Evolutionary conservation across 371 early-diverging fungal genomes (phyloP), one percentile per base, ranked within the genome.

Genomic region (Rhizopus microsporus): DNA sequence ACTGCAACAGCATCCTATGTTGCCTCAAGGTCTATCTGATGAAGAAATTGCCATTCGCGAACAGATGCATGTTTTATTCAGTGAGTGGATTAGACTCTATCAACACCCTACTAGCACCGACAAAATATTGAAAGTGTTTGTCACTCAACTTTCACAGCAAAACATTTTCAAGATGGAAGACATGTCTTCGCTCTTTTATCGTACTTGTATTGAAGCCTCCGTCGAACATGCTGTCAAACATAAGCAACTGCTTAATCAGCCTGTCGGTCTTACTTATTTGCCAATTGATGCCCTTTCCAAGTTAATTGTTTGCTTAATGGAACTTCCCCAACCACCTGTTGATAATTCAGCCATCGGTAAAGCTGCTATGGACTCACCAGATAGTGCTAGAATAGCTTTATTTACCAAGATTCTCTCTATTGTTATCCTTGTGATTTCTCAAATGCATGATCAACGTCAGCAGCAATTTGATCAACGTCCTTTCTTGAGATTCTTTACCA

Each of bases 21-120:
- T 29, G 12, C 29, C 38, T 23, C 51, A 50, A 3, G 46, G 75
- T 74, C 37, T 51, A 35, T 59, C 70, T 42, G 80, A 83, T 30
- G 62, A 69, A 40, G 78, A 76, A 15, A 50, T 65, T 38, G 68
- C 78, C 47, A 56, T 92, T 60, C 68, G 89, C 39, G 85, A 92
- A 55, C 89, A 88, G 61, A 72, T 92, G 7, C 82, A 81, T 2
- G 76, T 82, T 38, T 66, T 88, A 46, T 93, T 93, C 74, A 73
- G 80, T 15, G 96, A 96, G 53, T 98, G 98, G 98, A 84, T 94
- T 12, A 82, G 88, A 13, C 71, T 93, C n/a, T 93, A 85, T 63
- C 85, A 92, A 57, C 90, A 90, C 58, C 90, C 94, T 0, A 76
- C 89, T 0, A 84, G 93, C 6, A 88, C 81, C 40, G 95, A 94